A percentile compares a stretch with the other conserved stretches of the same genome.
Conservation (phyloP, 1,284 basidiomycete genomes). For the Mycena citricolor region DNA sequence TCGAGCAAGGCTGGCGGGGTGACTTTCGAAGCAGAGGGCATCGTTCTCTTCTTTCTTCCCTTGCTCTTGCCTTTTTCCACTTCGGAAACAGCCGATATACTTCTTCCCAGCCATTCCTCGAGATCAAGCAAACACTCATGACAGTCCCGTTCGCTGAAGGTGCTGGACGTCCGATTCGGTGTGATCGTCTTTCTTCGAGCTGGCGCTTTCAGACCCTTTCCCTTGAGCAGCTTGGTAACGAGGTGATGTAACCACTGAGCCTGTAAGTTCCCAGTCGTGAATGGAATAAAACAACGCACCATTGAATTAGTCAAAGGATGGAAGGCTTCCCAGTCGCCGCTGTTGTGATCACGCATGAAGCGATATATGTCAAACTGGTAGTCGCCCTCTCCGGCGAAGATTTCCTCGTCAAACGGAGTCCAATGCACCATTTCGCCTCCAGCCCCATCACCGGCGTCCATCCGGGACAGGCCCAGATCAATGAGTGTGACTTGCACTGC, state of each 20-base stretch:
- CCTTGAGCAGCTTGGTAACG: slow-evolving; percentile 63
- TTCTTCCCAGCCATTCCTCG: slow-evolving; percentile 47
- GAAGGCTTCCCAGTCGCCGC: slow-evolving; percentile 69
- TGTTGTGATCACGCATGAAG: slow-evolving; percentile 70
- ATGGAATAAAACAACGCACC: slow-evolving; percentile 49
- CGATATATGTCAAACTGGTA: slow-evolving; percentile 96
- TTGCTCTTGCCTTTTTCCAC: slow-evolving; percentile 35
- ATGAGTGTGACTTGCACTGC: slow-evolving; percentile 85
- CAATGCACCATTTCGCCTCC: slow-evolving; percentile 55
- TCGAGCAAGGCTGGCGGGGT: slow-evolving; percentile 16
- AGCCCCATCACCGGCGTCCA: slow-evolving; percentile 54
- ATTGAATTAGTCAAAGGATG: slow-evolving; percentile 86
- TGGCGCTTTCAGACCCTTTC: slow-evolving; percentile 64
- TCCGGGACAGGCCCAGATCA: slow-evolving; percentile 90
- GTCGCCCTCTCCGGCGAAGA: slow-evolving; percentile 85
- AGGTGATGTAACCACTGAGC: slow-evolving; percentile 84
- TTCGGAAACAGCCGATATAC: slow-evolving; percentile 36
- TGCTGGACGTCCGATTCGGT: slow-evolving; percentile 23
- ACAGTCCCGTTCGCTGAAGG: slow-evolving; percentile 57
- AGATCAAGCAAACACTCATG: slow-evolving; percentile 61
- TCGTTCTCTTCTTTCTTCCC: slow-evolving; percentile 40
- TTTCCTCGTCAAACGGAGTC: slow-evolving; percentile 78
- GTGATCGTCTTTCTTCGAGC: slow-evolving; percentile 35
- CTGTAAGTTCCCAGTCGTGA: slow-evolving; percentile 9
- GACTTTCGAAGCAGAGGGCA: slow-evolving; percentile 17